phyloP scores from a whole-genome alignment of 75 land plant species.

The Selaginella moellendorffii region DNA sequence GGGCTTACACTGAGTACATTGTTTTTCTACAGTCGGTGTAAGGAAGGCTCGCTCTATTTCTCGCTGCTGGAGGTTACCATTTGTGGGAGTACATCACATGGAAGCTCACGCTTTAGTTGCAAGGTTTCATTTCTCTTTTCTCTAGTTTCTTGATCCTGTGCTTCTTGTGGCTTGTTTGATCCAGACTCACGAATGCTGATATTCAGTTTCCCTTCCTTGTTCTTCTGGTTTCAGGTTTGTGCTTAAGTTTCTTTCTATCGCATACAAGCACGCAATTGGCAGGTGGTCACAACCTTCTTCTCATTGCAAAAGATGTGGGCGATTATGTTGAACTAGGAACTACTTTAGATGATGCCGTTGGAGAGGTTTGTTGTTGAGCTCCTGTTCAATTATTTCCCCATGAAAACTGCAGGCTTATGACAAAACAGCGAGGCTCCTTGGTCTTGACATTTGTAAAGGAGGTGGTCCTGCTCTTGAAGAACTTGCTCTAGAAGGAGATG shows the following conservation, averaged over 20 bases:
- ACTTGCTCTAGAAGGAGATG: constrained; percentile 80
- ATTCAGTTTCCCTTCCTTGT: constrained; percentile 81
- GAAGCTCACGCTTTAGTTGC: constrained; percentile 97
- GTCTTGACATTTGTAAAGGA: constrained; percentile 80
- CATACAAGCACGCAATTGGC: background rate
- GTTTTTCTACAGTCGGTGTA: constrained; percentile 62
- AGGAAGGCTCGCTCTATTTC: constrained; percentile 73
- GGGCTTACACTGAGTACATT: background rate
- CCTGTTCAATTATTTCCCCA: background rate
- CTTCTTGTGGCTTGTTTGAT: too few species aligned
- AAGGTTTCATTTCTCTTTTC: constrained; percentile 36
- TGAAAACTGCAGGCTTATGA: constrained; percentile 43
- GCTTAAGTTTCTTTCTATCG: background rate
- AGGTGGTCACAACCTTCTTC: constrained; percentile 97
- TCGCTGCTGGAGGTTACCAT: constrained; percentile 47
- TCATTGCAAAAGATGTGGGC: constrained; percentile 79
- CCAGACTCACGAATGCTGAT: constrained; percentile 53
- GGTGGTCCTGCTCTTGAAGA: constrained; percentile 97
- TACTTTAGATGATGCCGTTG: constrained; percentile 98
- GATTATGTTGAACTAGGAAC: constrained; percentile 93
- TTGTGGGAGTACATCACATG: constrained; percentile 94
- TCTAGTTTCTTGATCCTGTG: background rate
- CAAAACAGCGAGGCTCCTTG: constrained; percentile 92
- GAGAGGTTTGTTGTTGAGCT: constrained; percentile 41
- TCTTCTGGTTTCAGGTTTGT: constrained; percentile 86